Evolutionary conservation across 2,329 filamentous ascomycete species (phyloP), one percentile per base, ranked within the genome.

Genomic region (Fusarium sp.): DNA sequence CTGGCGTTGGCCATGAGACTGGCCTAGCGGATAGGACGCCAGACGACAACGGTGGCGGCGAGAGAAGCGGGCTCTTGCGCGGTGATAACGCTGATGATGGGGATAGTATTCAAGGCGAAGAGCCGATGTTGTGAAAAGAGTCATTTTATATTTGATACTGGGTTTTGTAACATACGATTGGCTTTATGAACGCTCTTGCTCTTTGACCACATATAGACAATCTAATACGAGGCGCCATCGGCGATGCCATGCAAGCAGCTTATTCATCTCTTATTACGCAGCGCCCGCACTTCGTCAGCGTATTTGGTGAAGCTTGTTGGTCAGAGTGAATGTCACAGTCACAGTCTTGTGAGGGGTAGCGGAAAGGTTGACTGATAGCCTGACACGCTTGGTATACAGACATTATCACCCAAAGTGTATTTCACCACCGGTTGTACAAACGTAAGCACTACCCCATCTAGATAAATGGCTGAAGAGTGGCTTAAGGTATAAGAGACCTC

Each of bases 51-150:
- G 57, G 45, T 5, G 78, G 77, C 18, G 80, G 80, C 4, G 84
- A 86, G 69, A 79, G 81, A 52, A 79, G 80, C 49, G 83, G 83
- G 1, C 67, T 87, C 27, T 69, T 86, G 55, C 77, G 79, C 40
- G 75, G 76, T 11, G 77, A 79, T 40, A 79, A 72, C 4, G 79
- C 77, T 27, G 81, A 80, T 57, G 76, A 78, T 20, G 74, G 65
- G 4, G 72, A 79, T 71, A 75, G 72, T 71, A 71, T 79, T 72
- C 64, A 68, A 40, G 59, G 64, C 11, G 65, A 65, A 46, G 72
- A 73, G 25, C 71, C 67, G n/a, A 76, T 76, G 72, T 61, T 76
- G 61, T 76, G 72, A 66, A 64, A n/a, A 44, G 51, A 44, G 13
- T 44, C 22, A 41, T 22, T 34, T 41, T 60, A 64, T 32, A 57